Base-by-base conservation (phyloP, 2,329 filamentous ascomycete genomes). In the Stagonosporopsis rhizophila region DNA sequence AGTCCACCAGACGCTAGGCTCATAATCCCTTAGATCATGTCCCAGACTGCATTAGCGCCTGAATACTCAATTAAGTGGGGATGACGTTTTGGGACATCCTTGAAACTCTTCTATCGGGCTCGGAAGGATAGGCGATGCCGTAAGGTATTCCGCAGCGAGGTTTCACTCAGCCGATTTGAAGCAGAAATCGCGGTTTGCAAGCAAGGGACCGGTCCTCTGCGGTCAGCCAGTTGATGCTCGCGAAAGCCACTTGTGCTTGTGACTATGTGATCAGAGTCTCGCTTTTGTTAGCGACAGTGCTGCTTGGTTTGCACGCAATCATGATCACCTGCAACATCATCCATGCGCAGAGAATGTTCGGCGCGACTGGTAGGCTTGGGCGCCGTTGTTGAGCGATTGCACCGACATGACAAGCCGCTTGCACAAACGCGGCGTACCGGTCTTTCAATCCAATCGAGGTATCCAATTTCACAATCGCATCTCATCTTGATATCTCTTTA, bases 21-120 rank as follows among this genome's bases (percentile, higher is more conserved):
- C 15, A 4, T 41, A 47, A 2, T 2, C 38, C 57, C 22, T 37
- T 66, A 50, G 57, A 9, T 37, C 22, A 20, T 20, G 49, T 53
- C 49, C 39, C 51, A 22, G 44, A 51, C 35, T 61, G 52, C 59
- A 57, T 54, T 67, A 63, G 63, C 57, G 56, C 28, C 41, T 38
- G 34, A 46, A 52, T 52, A 42, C 47, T 56, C 51, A 55, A 60
- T 46, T 40, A 41, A 60, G 54, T 50, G 41, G 58, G 27, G 34
- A 60, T 56, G 52, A 60, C 52, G 54, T 40, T 62, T 60, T 61
- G 46, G 52, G 53, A 64, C 44, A 59, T 44, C 32, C 37, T 61
- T 53, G 60, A 45, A 12, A 39, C 32, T 37, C 17, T 25, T 46
- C n/a, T 27, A 12, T 35, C 49, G 39, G 38, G 39, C 27, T 5